phyloP scores from a whole-genome alignment of 495 filamentous ascomycete genomes.

The Penicillium canariense region DNA sequence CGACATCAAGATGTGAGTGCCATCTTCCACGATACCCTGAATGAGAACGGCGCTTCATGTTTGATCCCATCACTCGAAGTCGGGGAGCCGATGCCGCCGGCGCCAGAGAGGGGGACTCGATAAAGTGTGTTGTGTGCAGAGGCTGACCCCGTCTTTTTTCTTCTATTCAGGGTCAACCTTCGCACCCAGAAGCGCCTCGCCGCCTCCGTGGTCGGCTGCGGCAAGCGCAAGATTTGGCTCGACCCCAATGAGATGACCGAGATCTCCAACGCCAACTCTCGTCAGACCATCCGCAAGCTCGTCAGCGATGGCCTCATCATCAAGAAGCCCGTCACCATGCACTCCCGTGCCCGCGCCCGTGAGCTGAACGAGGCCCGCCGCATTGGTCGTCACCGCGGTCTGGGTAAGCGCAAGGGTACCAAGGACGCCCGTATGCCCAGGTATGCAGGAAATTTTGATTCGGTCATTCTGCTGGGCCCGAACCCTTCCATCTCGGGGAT shows the following conservation, averaged over 20 bases:
- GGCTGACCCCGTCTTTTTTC: constrained; percentile 38
- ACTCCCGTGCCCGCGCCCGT: constrained; percentile 93
- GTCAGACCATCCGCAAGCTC: constrained; percentile 99
- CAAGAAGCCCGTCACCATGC: constrained; percentile 99
- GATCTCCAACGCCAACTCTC: constrained; percentile 99
- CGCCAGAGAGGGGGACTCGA: constrained; percentile 9
- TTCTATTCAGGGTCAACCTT: constrained; percentile 85
- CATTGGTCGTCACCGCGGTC: constrained; percentile 93
- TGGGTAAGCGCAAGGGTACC: constrained; percentile 99
- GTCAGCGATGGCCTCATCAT: constrained; percentile 99
- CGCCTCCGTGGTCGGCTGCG: constrained; percentile 94
- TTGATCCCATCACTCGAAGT: neutral
- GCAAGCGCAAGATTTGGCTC: constrained; percentile 99
- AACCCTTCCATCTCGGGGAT: neutral
- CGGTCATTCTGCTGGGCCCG: neutral
- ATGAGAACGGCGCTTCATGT: constrained; percentile 9
- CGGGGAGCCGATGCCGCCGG: neutral
- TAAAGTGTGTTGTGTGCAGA: constrained; percentile 25
- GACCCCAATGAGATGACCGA: constrained; percentile 99
- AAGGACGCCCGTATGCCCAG: constrained; percentile 98
- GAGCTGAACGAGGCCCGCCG: constrained; percentile 85
- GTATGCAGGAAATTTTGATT: constrained; percentile 52
- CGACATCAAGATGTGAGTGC: constrained; percentile 56
- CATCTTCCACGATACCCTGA: constrained; percentile 29
- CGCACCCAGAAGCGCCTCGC: constrained; percentile 99